These are phyloP conservation scores for Populus simonii DNA, from an alignment of 345 rosid species.

Conservation along the genomic window DNA sequence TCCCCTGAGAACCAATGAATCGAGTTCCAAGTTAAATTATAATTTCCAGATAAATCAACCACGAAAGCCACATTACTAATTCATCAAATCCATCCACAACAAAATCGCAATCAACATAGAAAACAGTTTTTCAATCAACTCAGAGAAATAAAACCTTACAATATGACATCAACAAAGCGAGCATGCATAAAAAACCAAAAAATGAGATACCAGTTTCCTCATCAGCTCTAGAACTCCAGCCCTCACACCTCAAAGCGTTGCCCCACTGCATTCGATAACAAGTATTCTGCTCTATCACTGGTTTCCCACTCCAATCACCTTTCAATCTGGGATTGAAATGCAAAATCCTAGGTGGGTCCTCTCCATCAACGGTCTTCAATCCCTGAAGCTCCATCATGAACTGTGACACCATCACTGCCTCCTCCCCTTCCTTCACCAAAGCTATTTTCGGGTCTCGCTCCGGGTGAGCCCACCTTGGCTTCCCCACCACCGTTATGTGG, in stretches of 20 bases:
- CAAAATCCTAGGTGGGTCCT: constrained; percentile 86
- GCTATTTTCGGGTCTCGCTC: constrained; percentile 61
- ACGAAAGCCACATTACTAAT: neutral
- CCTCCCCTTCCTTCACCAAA: constrained; percentile 45
- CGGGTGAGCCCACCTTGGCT: constrained; percentile 60
- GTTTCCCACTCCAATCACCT: constrained; percentile 85
- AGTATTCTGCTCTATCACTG: constrained; percentile 91
- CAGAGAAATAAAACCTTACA: neutral
- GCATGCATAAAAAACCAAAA: neutral
- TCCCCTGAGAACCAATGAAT: neutral
- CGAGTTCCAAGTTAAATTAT: neutral
- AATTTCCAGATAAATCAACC: neutral
- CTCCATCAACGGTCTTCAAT: constrained; percentile 80
- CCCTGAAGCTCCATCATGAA: constrained; percentile 87
- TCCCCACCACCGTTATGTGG: constrained; percentile 72
- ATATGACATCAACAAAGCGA: no score
- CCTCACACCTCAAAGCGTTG: constrained; percentile 70
- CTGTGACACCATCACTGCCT: constrained; percentile 67
- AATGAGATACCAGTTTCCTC: constrained; percentile 69
- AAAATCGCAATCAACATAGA: neutral
- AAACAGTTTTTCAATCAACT: neutral
- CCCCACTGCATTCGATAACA: constrained; percentile 98
- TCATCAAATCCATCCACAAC: neutral
- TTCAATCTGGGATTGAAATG: constrained; percentile 89
- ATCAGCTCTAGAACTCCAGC: constrained; percentile 72